A percentile compares a stretch with the other conserved stretches of the same genome.
These are phyloP conservation scores for Sphaerostilbella broomeana DNA, from an alignment of 2,329 filamentous ascomycete species.

Conservation along the genomic window DNA sequence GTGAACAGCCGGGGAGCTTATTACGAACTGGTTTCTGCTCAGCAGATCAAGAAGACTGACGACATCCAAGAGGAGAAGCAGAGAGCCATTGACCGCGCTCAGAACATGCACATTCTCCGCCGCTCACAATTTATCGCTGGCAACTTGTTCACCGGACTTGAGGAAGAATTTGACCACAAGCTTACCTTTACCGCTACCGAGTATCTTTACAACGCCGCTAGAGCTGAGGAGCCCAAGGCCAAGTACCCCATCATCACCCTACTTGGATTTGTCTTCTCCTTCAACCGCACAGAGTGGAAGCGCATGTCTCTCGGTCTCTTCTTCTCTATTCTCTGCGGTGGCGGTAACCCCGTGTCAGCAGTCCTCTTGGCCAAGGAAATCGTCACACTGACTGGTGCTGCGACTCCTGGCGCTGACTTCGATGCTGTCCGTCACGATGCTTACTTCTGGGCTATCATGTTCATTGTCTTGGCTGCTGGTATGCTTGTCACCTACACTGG, in stretches of 20 bases:
- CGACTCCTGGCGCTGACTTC: constrained; percentile 42
- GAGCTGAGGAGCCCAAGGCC: constrained; percentile 35
- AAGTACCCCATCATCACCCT: constrained; percentile 54
- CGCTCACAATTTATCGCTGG: constrained; percentile 35
- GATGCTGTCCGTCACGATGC: constrained; percentile 59
- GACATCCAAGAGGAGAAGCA: constrained; percentile 46
- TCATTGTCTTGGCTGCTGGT: constrained; percentile 71
- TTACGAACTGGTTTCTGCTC: constrained; percentile 77
- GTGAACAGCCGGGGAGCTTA: constrained; percentile 68
- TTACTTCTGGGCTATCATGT: constrained; percentile 86
- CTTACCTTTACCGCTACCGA: constrained; percentile 49
- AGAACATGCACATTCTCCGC: constrained; percentile 45
- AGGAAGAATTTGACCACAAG: constrained; percentile 54
- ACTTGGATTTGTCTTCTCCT: constrained; percentile 43
- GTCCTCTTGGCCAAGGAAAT: constrained; percentile 90
- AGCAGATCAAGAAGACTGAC: constrained; percentile 66
- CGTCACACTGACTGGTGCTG: constrained; percentile 53
- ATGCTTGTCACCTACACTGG: constrained; percentile 61
- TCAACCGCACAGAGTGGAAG: background rate
- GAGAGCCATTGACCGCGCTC: constrained; percentile 40
- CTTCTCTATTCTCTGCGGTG: constrained; percentile 70
- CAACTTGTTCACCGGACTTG: constrained; percentile 46
- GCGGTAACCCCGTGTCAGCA: constrained; percentile 62
- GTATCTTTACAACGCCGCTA: constrained; percentile 50
- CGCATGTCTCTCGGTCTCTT: constrained; percentile 36